Evolutionary conservation across 73 alveolate species (phyloP), one percentile per base, ranked within the genome.

Genomic region (Tetrahymena thermophila): DNA sequence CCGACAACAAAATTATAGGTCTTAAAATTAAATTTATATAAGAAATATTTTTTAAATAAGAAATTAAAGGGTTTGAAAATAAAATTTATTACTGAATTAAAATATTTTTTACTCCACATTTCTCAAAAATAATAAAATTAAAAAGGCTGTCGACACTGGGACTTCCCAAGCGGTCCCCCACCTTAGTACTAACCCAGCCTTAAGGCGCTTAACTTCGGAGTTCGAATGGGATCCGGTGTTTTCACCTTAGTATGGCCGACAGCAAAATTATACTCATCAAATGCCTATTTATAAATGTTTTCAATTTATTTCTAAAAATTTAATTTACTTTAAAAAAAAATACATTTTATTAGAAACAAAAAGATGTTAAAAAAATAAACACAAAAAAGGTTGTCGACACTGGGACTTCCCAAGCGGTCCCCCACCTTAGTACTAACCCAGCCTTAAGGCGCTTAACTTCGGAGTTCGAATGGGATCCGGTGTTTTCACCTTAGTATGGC

Each of bases 161-260:
- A 98, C 98, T 98, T 98, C 99, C 99, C 99, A 98, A 98, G 99
- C 99, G 99, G 99, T 98, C 99, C 99, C 99, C 99, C 99, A 98
- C 99, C 99, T 98, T 99, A 98, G 99, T 98, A 98, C 99, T 98
- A 98, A 97, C 99, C 99, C 93, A 97, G 99, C 99, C 99, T 98
- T 98, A 98, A 96, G 98, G 99, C 99, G 99, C 99, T 98, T 98
- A 98, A 98, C 99, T 98, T 98, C 99, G 99, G 99, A 98, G 99
- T 98, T 98, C 99, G 99, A 99, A 98, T 97, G 99, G 99, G 99
- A 98, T 98, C 99, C 99, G 99, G 99, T 98, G 99, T 99, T 94
- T 98, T 98, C 97, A 99, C 98, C 99, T 96, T 98, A 98, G 99
- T 98, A 98, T 98, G 99, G 99, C 99, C 99, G 99, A 98, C 97